These are phyloP conservation scores for Lotmaria passim DNA, from an alignment of 208 protist genomes.

Conservation along the genomic window DNA sequence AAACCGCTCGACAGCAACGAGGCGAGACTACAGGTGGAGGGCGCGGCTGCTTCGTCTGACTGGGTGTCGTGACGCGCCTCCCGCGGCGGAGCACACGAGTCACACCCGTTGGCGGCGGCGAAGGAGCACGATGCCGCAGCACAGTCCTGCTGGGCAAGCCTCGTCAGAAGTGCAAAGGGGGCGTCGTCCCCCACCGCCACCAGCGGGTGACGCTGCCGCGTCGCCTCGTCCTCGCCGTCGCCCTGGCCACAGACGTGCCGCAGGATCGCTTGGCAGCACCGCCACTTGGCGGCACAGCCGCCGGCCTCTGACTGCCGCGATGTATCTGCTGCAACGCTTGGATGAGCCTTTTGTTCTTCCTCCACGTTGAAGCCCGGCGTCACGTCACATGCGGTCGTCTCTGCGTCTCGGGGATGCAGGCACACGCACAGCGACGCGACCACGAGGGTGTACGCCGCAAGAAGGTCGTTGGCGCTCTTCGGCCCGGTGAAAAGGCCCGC, in stretches of 20 bases:
- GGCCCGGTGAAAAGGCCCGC: conserved; percentile 6
- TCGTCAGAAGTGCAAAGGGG: conserved; percentile 6
- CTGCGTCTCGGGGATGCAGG: not conserved
- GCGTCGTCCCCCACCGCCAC: not conserved
- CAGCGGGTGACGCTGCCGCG: not conserved
- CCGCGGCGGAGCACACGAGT: not conserved
- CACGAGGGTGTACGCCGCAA: conserved; percentile 19
- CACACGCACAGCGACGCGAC: conserved; percentile 25
- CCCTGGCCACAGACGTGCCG: conserved; percentile 21
- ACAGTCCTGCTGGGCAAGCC: conserved; percentile 3
- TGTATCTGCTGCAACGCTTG: not conserved
- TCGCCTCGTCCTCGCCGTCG: conserved; percentile 11
- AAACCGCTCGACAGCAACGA: conserved; percentile 16
- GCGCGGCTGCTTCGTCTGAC: not conserved
- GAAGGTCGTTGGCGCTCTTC: not conserved
- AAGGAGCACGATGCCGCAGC: not conserved
- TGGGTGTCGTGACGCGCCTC: not conserved
- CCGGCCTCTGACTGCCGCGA: not conserved
- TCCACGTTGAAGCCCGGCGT: not conserved
- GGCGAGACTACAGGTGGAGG: conserved; percentile 4
- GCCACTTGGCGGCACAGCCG: conserved; percentile 9
- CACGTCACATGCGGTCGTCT: not conserved
- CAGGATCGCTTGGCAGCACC: conserved; percentile 18
- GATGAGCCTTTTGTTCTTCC: not conserved
- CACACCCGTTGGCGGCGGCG: not conserved